Percentiles rank a stretch among this genome's conserved stretches.
Conservation (phyloP, 2,329 filamentous ascomycete genomes). For the Lecanosticta acicola region DNA sequence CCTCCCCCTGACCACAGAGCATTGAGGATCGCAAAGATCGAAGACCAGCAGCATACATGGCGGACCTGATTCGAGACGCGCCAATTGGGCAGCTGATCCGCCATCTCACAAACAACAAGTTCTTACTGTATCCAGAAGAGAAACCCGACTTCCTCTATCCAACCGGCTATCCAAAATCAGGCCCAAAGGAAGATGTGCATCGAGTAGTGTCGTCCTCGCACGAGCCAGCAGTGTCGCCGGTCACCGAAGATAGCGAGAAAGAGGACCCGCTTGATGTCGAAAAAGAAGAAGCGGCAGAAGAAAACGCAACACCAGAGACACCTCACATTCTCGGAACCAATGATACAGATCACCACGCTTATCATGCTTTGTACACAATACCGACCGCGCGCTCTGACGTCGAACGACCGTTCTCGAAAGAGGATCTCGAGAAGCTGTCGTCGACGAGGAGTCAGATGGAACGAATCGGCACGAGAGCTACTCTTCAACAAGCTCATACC, state of each 20-base stretch:
- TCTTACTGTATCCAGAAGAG: constrained; percentile 58
- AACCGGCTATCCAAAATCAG: constrained; percentile 22
- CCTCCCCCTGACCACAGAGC: too few relatives aligned
- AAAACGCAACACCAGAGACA: constrained; percentile 3
- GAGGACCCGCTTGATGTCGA: constrained; percentile 3
- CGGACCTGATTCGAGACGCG: constrained; percentile 48
- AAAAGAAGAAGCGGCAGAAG: constrained; percentile 19
- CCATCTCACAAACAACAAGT: constrained; percentile 47
- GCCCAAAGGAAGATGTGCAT: neutral
- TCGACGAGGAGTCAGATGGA: constrained; percentile 18
- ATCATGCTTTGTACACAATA: constrained; percentile 8
- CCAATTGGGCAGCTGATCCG: constrained; percentile 56
- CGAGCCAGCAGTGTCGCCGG: neutral
- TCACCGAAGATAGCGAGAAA: neutral
- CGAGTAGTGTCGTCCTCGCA: neutral
- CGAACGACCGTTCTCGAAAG: constrained; percentile 5
- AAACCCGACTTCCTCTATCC: constrained; percentile 51
- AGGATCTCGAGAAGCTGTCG: constrained; percentile 20
- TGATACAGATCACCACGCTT: constrained; percentile 1
- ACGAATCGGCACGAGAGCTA: constrained; percentile 34
- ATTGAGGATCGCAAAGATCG: too few relatives aligned
- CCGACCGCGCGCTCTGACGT: constrained; percentile 14
- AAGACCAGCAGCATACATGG: neutral
- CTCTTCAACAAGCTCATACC: constrained; percentile 34
- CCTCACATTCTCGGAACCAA: constrained; percentile 3